Percentiles rank a stretch among this genome's conserved stretches.
phyloP scores from a whole-genome alignment of 345 rosid genomes.

The Arabidopsis suecica region DNA sequence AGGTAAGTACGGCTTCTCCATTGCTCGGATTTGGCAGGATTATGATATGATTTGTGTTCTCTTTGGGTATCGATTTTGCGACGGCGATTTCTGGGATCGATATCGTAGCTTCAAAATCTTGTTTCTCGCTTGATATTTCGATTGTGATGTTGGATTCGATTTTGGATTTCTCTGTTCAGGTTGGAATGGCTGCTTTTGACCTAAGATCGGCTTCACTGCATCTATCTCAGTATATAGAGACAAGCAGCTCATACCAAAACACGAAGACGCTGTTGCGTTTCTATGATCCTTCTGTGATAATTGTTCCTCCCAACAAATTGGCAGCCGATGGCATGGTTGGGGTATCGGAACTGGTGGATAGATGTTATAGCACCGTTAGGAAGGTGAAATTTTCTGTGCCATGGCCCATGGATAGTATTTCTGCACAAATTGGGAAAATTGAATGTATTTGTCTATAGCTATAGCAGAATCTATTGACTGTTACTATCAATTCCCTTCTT shows the following conservation, averaged over 20 bases:
- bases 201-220: conserved; percentile 85
- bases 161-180: conserved; percentile 52
- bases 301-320: conserved; percentile 80
- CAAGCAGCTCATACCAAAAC: conserved; percentile 93
- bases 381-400: conserved; percentile 58
- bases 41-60: conserved; percentile 16
- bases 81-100: conserved; percentile 24
- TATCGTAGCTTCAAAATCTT: background rate
- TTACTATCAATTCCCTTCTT: conserved; percentile 26
- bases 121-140: background rate
- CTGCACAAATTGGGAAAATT: background rate
- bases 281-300: conserved; percentile 80
- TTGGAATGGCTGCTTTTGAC: conserved; percentile 96
- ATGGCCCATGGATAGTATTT: background rate
- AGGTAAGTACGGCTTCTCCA: conserved; percentile 53
- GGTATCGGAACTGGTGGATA: conserved; percentile 79
- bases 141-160: conserved; percentile 13
- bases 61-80: conserved; percentile 21
- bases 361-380: conserved; percentile 65
- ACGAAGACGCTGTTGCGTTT: conserved; percentile 83
- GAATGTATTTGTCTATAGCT: background rate
- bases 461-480: conserved; percentile 13
- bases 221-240: conserved; percentile 95
- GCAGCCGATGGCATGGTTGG: conserved; percentile 95
- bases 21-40: conserved; percentile 10